These are phyloP conservation scores for Tetrahymena malaccensis DNA, from an alignment of 73 alveolate genomes.

Conservation along the genomic window DNA sequence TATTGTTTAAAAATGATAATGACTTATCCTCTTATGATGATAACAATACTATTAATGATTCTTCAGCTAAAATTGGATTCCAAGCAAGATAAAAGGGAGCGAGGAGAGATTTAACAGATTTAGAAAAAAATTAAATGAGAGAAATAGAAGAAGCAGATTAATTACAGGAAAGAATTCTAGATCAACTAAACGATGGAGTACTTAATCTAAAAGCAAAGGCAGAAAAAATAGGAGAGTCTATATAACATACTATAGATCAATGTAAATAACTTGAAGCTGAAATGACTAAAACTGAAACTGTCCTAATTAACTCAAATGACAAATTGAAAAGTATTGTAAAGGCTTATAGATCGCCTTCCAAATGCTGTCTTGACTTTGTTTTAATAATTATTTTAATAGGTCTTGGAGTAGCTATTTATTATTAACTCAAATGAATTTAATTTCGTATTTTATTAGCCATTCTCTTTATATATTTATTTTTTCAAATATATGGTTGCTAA, in stretches of 20 bases:
- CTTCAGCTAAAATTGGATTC: neutral
- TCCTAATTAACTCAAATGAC: neutral
- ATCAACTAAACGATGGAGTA: neutral
- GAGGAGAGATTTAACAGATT: neutral
- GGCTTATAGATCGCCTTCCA: neutral
- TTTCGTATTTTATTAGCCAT: neutral
- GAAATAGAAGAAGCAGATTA: neutral
- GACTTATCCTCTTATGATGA: neutral
- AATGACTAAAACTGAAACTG: neutral
- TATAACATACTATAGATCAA: neutral
- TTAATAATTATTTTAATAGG: neutral
- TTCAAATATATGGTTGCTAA: neutral
- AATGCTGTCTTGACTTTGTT: neutral
- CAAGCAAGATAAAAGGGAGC: neutral
- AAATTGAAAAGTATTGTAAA: neutral
- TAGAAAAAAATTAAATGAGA: neutral
- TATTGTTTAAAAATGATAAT: neutral
- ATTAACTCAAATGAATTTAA: neutral
- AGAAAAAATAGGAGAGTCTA: neutral
- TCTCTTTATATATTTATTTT: neutral
- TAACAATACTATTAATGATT: neutral
- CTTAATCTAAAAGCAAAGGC: neutral
- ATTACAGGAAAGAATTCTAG: neutral
- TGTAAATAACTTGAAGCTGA: neutral
- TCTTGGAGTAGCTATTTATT: neutral